These are phyloP conservation scores for Myxozyma neglecta DNA, from an alignment of 805 yeast species.

Conservation along the genomic window DNA sequence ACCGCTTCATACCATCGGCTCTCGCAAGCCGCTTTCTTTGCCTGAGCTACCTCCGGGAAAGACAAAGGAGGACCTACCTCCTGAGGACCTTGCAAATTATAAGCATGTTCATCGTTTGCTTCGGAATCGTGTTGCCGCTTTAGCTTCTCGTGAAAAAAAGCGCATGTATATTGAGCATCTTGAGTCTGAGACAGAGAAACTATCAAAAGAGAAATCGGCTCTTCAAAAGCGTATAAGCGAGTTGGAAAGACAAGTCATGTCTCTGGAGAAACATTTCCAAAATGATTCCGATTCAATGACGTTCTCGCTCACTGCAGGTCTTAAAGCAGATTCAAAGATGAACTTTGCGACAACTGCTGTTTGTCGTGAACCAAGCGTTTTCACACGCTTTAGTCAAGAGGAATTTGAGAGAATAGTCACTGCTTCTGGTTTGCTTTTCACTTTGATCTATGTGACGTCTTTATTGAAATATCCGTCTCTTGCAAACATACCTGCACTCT, in stretches of 20 bases:
- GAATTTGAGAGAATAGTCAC: constrained; percentile 13
- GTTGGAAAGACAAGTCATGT: constrained; percentile 6
- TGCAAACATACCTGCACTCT: constrained; percentile 8
- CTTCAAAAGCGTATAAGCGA: constrained; percentile 1
- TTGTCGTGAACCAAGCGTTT: not conserved
- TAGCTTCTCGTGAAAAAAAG: constrained; percentile 31
- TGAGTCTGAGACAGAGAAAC: constrained; percentile 13
- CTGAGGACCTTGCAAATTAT: constrained; percentile 29
- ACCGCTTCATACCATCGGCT: constrained; percentile 29
- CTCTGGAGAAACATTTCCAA: not conserved
- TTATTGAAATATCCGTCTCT: constrained; percentile 15
- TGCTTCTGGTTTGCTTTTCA: constrained; percentile 12
- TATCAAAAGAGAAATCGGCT: constrained; percentile 8
- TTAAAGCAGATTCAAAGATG: not conserved
- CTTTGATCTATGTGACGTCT: constrained; percentile 10
- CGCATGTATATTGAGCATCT: constrained; percentile 27
- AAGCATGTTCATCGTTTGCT: constrained; percentile 28
- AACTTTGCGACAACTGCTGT: not conserved
- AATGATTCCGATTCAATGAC: not conserved
- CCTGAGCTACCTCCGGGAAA: constrained; percentile 32
- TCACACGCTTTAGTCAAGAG: not conserved
- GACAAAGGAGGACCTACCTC: constrained; percentile 30
- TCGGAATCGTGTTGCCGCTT: constrained; percentile 30
- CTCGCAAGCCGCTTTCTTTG: constrained; percentile 28
- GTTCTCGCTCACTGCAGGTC: not conserved